Percentiles rank a stretch among this genome's conserved stretches.
Conservation (phyloP, 352 stramenopile genomes). For the Phytopythium cucurbitacearum region DNA sequence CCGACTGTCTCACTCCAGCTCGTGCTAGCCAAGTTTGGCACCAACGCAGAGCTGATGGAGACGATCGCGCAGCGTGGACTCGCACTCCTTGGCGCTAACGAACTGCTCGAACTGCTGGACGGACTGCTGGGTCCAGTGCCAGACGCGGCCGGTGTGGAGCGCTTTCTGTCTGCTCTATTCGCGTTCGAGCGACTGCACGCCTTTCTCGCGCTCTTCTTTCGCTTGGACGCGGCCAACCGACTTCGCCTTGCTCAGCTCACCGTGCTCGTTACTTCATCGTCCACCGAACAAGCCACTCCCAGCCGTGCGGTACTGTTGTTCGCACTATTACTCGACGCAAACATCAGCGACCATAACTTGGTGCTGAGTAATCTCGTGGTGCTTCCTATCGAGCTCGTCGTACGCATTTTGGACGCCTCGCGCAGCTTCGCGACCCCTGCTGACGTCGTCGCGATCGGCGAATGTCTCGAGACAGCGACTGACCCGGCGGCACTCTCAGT, state of each 20-base stretch:
- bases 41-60: slow-evolving; percentile 33
- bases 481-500: slow-evolving; percentile 18
- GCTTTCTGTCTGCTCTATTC: slow-evolving; percentile 37
- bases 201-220: slow-evolving; percentile 40
- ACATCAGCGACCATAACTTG: slow-evolving; percentile 25
- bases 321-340: slow-evolving; percentile 40
- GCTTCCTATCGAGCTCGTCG: slow-evolving; percentile 16
- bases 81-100: slow-evolving; percentile 31
- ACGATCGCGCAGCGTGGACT: slow-evolving; percentile 28
- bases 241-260: slow-evolving; percentile 30
- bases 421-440: neutral
- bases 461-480: slow-evolving; percentile 31
- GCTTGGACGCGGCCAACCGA: slow-evolving; percentile 29
- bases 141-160: slow-evolving; percentile 19
- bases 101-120: slow-evolving; percentile 46
- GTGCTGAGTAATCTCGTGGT: slow-evolving; percentile 44
- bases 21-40: slow-evolving; percentile 45
- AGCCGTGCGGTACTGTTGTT: slow-evolving; percentile 18
- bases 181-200: slow-evolving; percentile 23
- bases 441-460: slow-evolving; percentile 21
- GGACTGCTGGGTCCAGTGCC: slow-evolving; percentile 19
- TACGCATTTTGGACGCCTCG: slow-evolving; percentile 23
- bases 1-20: slow-evolving; percentile 45
- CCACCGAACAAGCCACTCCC: neutral
- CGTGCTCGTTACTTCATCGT: slow-evolving; percentile 7